Evolutionary conservation across 2,329 filamentous ascomycete species (phyloP), one percentile per base, ranked within the genome.

Genomic region (Aspergillus floridensis): DNA sequence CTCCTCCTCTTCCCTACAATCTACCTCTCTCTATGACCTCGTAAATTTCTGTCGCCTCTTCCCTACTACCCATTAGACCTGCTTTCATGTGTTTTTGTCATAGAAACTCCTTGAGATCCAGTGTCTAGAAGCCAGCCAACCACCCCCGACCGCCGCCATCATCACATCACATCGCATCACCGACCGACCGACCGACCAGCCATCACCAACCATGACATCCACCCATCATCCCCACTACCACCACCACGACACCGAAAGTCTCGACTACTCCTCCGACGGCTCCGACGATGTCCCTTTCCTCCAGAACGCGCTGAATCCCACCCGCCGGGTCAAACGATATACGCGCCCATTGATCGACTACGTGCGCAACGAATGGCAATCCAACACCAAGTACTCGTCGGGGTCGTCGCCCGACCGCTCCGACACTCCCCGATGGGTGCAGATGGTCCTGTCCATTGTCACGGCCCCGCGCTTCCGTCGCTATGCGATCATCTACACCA

Each of bases 381-480:
- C 66, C 2, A 58, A 60, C 58, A 57, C 68, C 32, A 65, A 65
- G 51, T 68, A 71, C 56, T 57, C 58, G 29, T 57, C 58, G 24
- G 64, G 26, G 64, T 66, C 41, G 59, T 63, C 47, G 62, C 60
- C 16, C 57, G 61, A 68, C 21, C 54, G 60, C 10, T 56, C 63
- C 44, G 62, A 69, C 26, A 46, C 65, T 41, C 64, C 66, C 22
- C 59, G 56, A 54, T 70, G 65, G 65, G 12, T 66, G 8, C 65
- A 70, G 57, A 71, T 71, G 58, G 59, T 65, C 47, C 48, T 68
- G 49, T 72, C 74, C 12, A 63, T 79, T 38, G 59, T 74, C 41
- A 70, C 72, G 12, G 77, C 76, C 4, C 78, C 77, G 21, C 73
- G 74, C 21, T 75, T 80, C 57, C 73, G 77, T 49, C 74, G 77